Evolutionary conservation across 2,329 filamentous ascomycete species (phyloP), one percentile per base, ranked within the genome.

Genomic region (Dendrostoma leiphaemia): DNA sequence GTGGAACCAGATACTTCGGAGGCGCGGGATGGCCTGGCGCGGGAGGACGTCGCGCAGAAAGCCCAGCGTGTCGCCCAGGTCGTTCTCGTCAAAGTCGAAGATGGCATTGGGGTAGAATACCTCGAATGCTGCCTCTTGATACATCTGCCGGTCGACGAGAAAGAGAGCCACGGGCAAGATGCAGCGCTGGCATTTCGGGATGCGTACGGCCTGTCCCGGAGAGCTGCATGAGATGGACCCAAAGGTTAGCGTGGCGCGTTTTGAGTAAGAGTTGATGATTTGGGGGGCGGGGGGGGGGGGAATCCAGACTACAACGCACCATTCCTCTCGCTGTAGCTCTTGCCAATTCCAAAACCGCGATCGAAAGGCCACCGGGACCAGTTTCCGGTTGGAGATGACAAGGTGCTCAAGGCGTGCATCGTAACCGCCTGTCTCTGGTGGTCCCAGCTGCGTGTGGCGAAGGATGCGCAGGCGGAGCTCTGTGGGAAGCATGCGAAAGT

Each of bases 21-120:
- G 21, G 1, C 26, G 44, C 21, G 44, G n/a, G 4, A 47, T 15
- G 13, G n/a, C 44, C n/a, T 32, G 4, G 12, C 28, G 44, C 29
- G 44, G 44, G 10, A 32, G 17, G 6, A 47, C 7, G 34, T 29
- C 19, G 19, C 45, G 51, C 9, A 53, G 34, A 26, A 53, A 43
- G n/a, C 34, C 8, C 7, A 48, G 26, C 4, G 51, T 26, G 2
- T 21, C 29, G 15, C 34, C 2, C 4, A 41, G 32, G 19, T 53
- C 21, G n/a, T 47, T 21, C 31, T 47, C 5, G 24, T 34, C 21
- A 19, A 53, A n/a, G 12, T 53, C 34, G 15, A 53, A 26, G 28
- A 26, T 7, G 34, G 29, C 26, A 9, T 53, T 53, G 9, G 51
- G 26, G 17, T 53, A 53, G 28, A 53, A 53, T 1, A 53, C 51